These are phyloP conservation scores for Dendrothele bispora DNA, from an alignment of 768 basidiomycete genomes.

Conservation along the genomic window DNA sequence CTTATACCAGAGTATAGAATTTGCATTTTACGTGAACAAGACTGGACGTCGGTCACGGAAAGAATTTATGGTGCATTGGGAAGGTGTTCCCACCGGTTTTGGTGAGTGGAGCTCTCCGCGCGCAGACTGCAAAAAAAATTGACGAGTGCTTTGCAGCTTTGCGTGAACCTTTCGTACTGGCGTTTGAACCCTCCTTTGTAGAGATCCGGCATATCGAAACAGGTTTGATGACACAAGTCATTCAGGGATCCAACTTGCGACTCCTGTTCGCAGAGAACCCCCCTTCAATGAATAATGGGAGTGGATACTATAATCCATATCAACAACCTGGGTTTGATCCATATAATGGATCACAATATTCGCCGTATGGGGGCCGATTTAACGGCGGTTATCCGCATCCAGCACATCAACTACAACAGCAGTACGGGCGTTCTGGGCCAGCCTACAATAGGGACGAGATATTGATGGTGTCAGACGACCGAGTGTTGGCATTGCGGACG, in stretches of 20 bases:
- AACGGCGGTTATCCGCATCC: slow-evolving; percentile 31
- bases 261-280: slow-evolving; percentile 93
- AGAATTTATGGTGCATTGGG: slow-evolving; percentile 97
- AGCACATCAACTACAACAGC: slow-evolving; percentile 33
- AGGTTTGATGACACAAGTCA: slow-evolving; percentile 89
- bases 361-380: slow-evolving; percentile 9
- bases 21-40: slow-evolving; percentile 98
- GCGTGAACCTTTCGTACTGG: slow-evolving; percentile 94
- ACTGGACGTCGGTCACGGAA: slow-evolving; percentile 88
- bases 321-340: slow-evolving; percentile 22
- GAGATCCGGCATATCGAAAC: slow-evolving; percentile 96
- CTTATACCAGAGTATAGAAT: slow-evolving; percentile 54
- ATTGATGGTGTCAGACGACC: slow-evolving; percentile 87
- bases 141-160: slow-evolving; percentile 57
- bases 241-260: slow-evolving; percentile 88
- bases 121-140: not conserved
- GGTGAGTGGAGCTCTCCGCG: slow-evolving; percentile 59
- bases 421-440: slow-evolving; percentile 39
- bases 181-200: slow-evolving; percentile 95
- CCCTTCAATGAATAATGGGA: slow-evolving; percentile 71
- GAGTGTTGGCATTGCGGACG: slow-evolving; percentile 70
- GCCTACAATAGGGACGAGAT: slow-evolving; percentile 76
- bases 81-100: slow-evolving; percentile 90
- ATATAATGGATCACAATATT: slow-evolving; percentile 3
- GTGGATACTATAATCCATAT: slow-evolving; percentile 33